phyloP scores from a whole-genome alignment of 108 stramenopile genomes.

The Conticribra weissflogii region DNA sequence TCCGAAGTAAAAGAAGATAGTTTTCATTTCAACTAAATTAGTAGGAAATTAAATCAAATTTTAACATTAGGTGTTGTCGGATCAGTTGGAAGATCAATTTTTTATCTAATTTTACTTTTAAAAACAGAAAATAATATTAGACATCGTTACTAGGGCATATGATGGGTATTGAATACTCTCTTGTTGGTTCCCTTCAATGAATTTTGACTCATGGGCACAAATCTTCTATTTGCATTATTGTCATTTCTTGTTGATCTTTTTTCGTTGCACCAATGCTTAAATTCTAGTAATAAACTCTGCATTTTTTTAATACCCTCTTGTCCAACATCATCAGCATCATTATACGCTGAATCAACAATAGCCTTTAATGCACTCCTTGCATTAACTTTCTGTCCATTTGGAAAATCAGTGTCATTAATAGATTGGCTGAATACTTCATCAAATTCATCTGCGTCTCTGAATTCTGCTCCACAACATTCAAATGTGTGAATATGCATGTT shows the following conservation, averaged over 20 bases:
- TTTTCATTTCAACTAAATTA: too few species aligned
- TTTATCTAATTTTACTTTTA: too few species aligned
- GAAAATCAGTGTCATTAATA: not conserved
- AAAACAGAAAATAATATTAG: too few species aligned
- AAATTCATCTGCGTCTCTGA: too few species aligned
- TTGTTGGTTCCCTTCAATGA: not conserved
- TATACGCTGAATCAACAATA: not conserved
- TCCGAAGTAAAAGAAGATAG: too few species aligned
- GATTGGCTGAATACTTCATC: not conserved
- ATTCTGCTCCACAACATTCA: too few species aligned
- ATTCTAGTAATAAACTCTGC: not conserved
- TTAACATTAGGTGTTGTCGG: too few species aligned
- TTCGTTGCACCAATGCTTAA: not conserved
- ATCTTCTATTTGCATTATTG: not conserved
- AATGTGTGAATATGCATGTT: too few species aligned
- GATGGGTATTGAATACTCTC: not conserved
- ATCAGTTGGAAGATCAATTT: too few species aligned
- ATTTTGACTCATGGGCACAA: not conserved
- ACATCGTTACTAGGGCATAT: conserved; percentile 1
- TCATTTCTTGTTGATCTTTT: not conserved
- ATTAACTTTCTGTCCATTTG: not conserved
- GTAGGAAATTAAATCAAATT: too few species aligned
- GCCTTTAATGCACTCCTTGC: not conserved
- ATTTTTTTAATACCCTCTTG: not conserved
- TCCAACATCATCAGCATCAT: not conserved